phyloP scores from a whole-genome alignment of 192 early-diverging fungal genomes.

The Backusella macrospora region DNA sequence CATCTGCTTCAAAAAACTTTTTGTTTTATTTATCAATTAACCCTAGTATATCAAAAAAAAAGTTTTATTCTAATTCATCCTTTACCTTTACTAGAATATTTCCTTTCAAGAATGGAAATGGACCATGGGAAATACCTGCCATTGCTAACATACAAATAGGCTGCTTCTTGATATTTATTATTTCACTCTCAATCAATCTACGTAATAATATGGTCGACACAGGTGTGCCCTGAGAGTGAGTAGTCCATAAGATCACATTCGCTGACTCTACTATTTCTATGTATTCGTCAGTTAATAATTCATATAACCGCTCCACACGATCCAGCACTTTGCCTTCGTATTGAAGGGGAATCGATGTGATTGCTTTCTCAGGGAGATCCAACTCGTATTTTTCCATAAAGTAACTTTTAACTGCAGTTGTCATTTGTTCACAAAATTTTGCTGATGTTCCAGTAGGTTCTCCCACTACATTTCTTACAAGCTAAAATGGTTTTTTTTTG shows the following conservation, averaged over 20 bases:
- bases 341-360: conserved; percentile 84
- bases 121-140: conserved; percentile 93
- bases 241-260: conserved; percentile 85
- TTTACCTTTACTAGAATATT: conserved; percentile 74
- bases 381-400: conserved; percentile 52
- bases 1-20: conserved; percentile 83
- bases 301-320: conserved; percentile 81
- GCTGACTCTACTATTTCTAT: conserved; percentile 50
- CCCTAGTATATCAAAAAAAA: neutral
- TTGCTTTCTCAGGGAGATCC: conserved; percentile 44
- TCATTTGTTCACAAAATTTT: conserved; percentile 91
- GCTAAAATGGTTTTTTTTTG: conserved; percentile 21
- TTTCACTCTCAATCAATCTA: conserved; percentile 67
- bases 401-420: conserved; percentile 61
- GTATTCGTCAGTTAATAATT: conserved; percentile 65
- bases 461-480: conserved; percentile 76
- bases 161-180: conserved; percentile 70
- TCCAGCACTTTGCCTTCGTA: conserved; percentile 92
- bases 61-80: neutral
- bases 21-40: conserved; percentile 7
- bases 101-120: conserved; percentile 81
- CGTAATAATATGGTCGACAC: conserved; percentile 81
- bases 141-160: conserved; percentile 82
- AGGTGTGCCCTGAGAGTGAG: conserved; percentile 94
- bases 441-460: conserved; percentile 92